Evolutionary conservation across 805 yeast species (phyloP).

Genomic region (Wickerhamiella siamensis): DNA sequence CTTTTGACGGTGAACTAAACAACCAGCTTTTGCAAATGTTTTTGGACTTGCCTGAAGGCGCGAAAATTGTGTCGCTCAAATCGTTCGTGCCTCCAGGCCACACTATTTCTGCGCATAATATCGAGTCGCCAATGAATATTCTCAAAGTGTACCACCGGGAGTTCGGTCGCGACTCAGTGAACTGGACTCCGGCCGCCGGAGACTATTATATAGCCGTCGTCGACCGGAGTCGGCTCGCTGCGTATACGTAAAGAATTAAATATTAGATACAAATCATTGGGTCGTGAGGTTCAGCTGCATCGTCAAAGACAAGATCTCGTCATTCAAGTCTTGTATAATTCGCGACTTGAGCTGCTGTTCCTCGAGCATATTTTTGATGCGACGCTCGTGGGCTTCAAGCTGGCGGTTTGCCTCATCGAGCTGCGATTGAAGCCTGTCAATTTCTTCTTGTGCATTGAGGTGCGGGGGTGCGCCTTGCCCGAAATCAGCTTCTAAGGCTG

Average conservation of each 20-base stretch:
- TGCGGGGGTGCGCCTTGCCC: not conserved
- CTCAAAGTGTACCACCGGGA: constrained; percentile 47
- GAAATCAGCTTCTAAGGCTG: not conserved
- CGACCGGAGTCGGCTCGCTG: constrained; percentile 18
- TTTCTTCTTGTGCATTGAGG: constrained; percentile 15
- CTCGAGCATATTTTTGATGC: constrained; percentile 14
- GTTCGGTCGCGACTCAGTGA: constrained; percentile 59
- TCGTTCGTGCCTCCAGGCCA: constrained; percentile 69
- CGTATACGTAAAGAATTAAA: not conserved
- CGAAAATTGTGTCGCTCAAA: constrained; percentile 65
- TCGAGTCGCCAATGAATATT: constrained; percentile 18
- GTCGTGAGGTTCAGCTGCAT: constrained; percentile 41
- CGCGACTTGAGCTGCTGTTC: constrained; percentile 32
- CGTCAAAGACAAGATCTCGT: constrained; percentile 47
- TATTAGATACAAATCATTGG: constrained; percentile 11
- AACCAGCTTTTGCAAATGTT: constrained; percentile 51
- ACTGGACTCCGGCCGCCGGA: constrained; percentile 77
- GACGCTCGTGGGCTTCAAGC: constrained; percentile 16
- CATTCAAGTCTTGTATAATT: constrained; percentile 46
- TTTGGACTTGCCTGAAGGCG: constrained; percentile 50
- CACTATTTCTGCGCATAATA: constrained; percentile 38
- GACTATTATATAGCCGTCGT: constrained; percentile 68
- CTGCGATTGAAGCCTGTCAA: constrained; percentile 20
- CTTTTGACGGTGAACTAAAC: constrained; percentile 66
- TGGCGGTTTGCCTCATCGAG: constrained; percentile 18